A percentile compares a stretch with the other conserved stretches of the same genome.
Conservation (phyloP, 768 basidiomycete species). For the Boletus subcaerulescens region DNA sequence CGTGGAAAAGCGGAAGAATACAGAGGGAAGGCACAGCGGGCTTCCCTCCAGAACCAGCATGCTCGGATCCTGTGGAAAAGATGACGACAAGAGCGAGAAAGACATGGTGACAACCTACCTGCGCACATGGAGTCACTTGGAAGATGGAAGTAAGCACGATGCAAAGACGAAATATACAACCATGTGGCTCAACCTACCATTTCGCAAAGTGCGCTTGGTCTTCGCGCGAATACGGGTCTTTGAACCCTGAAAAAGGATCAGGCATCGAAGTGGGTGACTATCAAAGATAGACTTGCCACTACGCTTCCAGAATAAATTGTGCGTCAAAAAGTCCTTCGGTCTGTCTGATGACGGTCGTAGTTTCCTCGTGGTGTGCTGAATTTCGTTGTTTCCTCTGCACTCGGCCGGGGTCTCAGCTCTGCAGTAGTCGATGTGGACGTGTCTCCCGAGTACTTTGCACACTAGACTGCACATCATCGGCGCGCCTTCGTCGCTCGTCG, state of each 20-base stretch:
- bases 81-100: neutral
- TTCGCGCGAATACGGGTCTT: slow-evolving; percentile 59
- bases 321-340: slow-evolving; percentile 55
- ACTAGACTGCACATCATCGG: slow-evolving; percentile 61
- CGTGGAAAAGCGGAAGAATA: slow-evolving; percentile 53
- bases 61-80: slow-evolving; percentile 41
- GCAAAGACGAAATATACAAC: neutral
- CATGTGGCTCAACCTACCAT: slow-evolving; percentile 38
- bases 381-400: slow-evolving; percentile 40
- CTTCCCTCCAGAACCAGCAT: slow-evolving; percentile 35
- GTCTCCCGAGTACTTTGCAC: slow-evolving; percentile 50
- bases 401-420: slow-evolving; percentile 32
- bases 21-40: slow-evolving; percentile 52
- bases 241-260: slow-evolving; percentile 44
- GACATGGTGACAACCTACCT: no score
- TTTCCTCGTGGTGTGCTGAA: slow-evolving; percentile 41
- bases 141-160: neutral
- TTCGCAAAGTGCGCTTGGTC: slow-evolving; percentile 51
- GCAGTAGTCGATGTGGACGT: slow-evolving; percentile 56
- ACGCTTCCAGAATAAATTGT: slow-evolving; percentile 54
- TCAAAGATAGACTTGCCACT: slow-evolving; percentile 37
- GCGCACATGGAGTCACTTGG: slow-evolving; percentile 37
- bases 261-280: neutral
- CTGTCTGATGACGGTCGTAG: slow-evolving; percentile 44
- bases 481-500: slow-evolving; percentile 50